Evolutionary conservation across 192 early-diverging fungal species (phyloP), one percentile per base, ranked within the genome.

Genomic region (Umbelopsis sp.): DNA sequence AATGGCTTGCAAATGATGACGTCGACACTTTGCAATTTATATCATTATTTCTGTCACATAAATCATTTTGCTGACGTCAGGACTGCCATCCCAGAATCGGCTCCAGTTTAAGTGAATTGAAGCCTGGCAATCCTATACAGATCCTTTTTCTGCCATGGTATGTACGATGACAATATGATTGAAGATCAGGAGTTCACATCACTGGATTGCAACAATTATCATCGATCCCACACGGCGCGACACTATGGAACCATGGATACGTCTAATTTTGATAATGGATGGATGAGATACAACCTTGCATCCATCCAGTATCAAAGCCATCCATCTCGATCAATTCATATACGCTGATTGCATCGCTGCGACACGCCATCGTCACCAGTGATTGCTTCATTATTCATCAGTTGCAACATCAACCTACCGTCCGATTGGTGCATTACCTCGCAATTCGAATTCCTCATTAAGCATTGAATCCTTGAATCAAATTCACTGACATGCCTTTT

Each of bases 101-200:
- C 7, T 6, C 10, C 37, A 10, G 7, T 41, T 41, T 41, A 41
- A 41, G 37, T 41, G 37, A 10, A 41, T 41, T 41, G 37, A 9
- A 10, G 37, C 37, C 37, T 41, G 37, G 37, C 37, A 41, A 41
- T 41, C 37, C 37, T 41, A 41, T 6, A 4, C 37, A 41, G 37
- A 41, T 41, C 30, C 55, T 61, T 61, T 61, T 61, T 61, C 27
- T 35, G 27, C 30, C 55, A 61, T 61, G 55, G 55, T 61, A 61
- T 25, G 55, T 61, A 41, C 37, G 37, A 41, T 41, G 37, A 41
- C 6, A 30, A 41, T 41, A 41, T 41, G 37, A 41, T 41, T 10
- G 6, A 41, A 41, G 37, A 41, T 1, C 6, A 41, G 37, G 6
- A 1, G 10, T 10, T 41, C 37, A 41, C 37, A 41, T 41, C 37